These are phyloP conservation scores for Aureobasidium uvarum DNA, from an alignment of 2,329 filamentous ascomycete genomes.

Conservation along the genomic window DNA sequence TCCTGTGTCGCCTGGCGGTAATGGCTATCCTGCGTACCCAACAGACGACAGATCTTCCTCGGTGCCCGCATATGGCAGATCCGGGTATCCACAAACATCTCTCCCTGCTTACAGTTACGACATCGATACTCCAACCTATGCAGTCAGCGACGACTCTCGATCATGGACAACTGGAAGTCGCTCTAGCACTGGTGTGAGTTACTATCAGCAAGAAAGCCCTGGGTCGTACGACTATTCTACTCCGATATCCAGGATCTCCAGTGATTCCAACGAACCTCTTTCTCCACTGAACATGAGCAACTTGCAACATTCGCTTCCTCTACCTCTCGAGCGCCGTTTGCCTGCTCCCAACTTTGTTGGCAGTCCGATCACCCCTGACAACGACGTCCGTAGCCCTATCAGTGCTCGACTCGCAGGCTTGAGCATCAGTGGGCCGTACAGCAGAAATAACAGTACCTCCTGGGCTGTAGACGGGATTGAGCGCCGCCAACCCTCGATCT, in stretches of 20 bases:
- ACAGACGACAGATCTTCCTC: conserved; percentile 4
- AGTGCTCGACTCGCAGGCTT: background rate
- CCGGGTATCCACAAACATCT: conserved; percentile 17
- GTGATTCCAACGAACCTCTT: conserved; percentile 32
- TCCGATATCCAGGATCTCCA: conserved; percentile 27
- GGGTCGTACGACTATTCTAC: conserved; percentile 36
- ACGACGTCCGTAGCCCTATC: conserved; percentile 13
- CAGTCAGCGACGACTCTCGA: conserved; percentile 34
- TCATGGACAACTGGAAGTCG: conserved; percentile 33
- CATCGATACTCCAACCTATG: conserved; percentile 31
- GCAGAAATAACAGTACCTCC: background rate
- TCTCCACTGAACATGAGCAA: conserved; percentile 39
- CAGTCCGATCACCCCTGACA: conserved; percentile 17
- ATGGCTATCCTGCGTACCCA: conserved; percentile 18
- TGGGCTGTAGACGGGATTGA: background rate
- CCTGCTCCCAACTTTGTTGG: conserved; percentile 32
- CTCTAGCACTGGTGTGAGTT: conserved; percentile 32
- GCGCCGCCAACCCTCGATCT: conserved; percentile 13
- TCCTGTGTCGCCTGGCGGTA: background rate
- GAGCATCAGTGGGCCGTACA: conserved; percentile 12
- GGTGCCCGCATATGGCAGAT: background rate
- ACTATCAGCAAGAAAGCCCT: conserved; percentile 31
- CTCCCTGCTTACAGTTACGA: conserved; percentile 18
- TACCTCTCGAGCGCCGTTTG: conserved; percentile 37
- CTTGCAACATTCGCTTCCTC: conserved; percentile 38